phyloP scores from a whole-genome alignment of 768 basidiomycete genomes.

The Candolleomyces aberdarensis region DNA sequence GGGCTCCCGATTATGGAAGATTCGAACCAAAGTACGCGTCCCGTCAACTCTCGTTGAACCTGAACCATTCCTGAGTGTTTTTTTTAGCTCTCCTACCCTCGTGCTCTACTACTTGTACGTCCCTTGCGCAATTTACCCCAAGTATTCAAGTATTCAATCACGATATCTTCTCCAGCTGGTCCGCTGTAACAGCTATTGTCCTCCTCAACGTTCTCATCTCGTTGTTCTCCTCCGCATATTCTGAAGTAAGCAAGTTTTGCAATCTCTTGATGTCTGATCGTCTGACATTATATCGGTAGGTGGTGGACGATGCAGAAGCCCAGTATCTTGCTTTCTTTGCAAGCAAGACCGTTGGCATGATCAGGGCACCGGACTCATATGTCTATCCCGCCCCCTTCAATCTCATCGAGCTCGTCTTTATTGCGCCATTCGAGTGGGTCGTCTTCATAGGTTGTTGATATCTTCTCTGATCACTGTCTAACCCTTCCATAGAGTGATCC shows the following conservation, averaged over 20 bases:
- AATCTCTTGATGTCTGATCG: not conserved
- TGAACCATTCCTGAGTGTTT: not conserved
- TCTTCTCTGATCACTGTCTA: conserved; percentile 1
- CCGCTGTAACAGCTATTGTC: conserved; percentile 76
- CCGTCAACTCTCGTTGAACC: not conserved
- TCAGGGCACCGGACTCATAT: conserved; percentile 80
- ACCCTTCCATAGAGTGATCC: conserved; percentile 34
- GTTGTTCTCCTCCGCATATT: conserved; percentile 90
- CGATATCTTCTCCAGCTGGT: conserved; percentile 55
- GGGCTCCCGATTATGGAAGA: conserved; percentile 65
- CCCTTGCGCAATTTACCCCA: not conserved
- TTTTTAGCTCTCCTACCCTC: conserved; percentile 51
- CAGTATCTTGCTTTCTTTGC: conserved; percentile 92
- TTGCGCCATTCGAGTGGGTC: conserved; percentile 85
- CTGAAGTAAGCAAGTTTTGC: conserved; percentile 55
- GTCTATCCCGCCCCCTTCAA: conserved; percentile 95
- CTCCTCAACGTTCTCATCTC: conserved; percentile 93
- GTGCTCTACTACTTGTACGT: conserved; percentile 77
- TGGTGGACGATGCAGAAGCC: conserved; percentile 81
- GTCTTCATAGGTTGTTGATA: not conserved
- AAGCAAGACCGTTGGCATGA: conserved; percentile 80
- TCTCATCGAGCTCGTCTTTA: conserved; percentile 72
- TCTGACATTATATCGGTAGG: conserved; percentile 34
- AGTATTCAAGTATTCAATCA: not conserved
- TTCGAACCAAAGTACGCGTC: conserved; percentile 44